Conservation (phyloP, 192 early-diverging fungal genomes). For the Backusella circina region DNA sequence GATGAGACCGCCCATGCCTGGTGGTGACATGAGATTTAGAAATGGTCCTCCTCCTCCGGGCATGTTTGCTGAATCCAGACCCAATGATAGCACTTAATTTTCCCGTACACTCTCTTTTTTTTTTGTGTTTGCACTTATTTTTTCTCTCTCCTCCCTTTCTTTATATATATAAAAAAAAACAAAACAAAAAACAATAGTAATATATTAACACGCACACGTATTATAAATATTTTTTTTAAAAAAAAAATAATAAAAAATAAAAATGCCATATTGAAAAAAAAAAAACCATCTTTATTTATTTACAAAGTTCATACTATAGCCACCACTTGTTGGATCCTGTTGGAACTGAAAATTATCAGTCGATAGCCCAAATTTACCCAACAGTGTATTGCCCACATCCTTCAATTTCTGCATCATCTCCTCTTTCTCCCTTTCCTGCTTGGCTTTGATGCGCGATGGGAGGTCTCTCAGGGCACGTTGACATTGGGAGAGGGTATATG, state of each 20-base stretch:
- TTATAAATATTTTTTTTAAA: neutral
- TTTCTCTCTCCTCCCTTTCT: neutral
- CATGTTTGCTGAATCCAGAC: conserved; percentile 11
- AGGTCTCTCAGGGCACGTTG: conserved; percentile 30
- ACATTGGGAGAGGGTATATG: conserved; percentile 18
- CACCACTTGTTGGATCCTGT: conserved; percentile 49
- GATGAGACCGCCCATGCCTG: conserved; percentile 3
- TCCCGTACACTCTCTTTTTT: neutral
- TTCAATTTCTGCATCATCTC: conserved; percentile 76
- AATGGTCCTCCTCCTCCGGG: neutral
- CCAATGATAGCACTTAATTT: neutral
- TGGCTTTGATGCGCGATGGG: conserved; percentile 41
- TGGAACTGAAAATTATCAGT: conserved; percentile 69
- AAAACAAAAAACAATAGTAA: neutral
- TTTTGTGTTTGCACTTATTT: neutral
- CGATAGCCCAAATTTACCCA: conserved; percentile 75
- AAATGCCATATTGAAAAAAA: neutral
- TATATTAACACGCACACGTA: neutral
- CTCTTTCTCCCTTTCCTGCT: conserved; percentile 60
- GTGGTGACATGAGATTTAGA: conserved; percentile 5
- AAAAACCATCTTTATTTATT: conserved; percentile 29
- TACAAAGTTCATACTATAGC: conserved; percentile 62
- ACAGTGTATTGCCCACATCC: conserved; percentile 63
- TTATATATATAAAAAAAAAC: neutral
- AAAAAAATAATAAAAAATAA: neutral